Base-by-base conservation (phyloP, 805 yeast species). In the Nakazawaea siamensis region DNA sequence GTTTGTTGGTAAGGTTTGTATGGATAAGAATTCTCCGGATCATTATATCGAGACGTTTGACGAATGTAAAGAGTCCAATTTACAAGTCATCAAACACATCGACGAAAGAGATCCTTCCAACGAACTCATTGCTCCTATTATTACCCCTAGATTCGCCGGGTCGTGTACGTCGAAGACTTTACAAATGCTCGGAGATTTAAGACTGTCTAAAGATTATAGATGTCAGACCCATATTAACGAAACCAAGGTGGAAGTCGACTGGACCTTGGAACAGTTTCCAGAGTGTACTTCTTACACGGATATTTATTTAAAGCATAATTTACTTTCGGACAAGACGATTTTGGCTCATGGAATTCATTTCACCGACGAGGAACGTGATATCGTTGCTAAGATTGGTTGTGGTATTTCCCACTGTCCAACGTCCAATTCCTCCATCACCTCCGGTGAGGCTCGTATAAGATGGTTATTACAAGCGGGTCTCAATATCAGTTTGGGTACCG, bases 131-230 rank as follows among this genome's bases (percentile, higher is more conserved):
- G 61, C 68, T 33, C 95, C 97, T 0, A 76, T 88, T 11, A 45
- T 90, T 9, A 90, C 97, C 2, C 97, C 98, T 7, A 62, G 98
- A 39, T 90, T 90, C 62, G 97, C 97, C 0, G 95, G 95, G 2
- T 73, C 83, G 14, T 90, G 97, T 51, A 66, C 85, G 3, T 59
- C 71, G 17, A 69, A 73, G 33, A 60, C 85, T 25, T 58, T 90
- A 61, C 49, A 50, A 6, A 66, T 73, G 65, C 62, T 88, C 36
- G 94, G 94, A 3, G 55, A 66, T 5, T 51, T 81, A 18, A 64
- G 76, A n/a, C 46, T 55, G 17, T 46, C 62, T 5, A 49, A 64
- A 21, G 51, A 70, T 24, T 59, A 82, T 24, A 90, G 84, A 17
- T 71, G 84, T 26, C 98, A 90, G 58, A 86, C 97, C 0, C 98